These are phyloP conservation scores for Cladosporium oxysporum DNA, from an alignment of 2,329 filamentous ascomycete genomes.

Conservation along the genomic window DNA sequence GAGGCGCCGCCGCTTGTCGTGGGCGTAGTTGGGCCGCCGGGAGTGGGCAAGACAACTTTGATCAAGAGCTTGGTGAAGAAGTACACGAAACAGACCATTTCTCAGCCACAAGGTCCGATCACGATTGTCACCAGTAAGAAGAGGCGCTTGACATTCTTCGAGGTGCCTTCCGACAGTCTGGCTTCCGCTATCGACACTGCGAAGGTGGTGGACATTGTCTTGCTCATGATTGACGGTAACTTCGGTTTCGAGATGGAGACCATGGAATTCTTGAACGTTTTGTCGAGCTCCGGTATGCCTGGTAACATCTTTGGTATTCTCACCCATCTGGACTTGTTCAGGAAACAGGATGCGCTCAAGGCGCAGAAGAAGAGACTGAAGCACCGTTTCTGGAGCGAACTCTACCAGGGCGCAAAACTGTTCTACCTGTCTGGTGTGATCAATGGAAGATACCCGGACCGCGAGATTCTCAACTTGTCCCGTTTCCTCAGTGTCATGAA, in stretches of 20 bases:
- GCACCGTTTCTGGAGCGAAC: slow-evolving; percentile 91
- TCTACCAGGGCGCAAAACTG: slow-evolving; percentile 94
- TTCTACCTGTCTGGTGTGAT: slow-evolving; percentile 97
- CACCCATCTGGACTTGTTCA: slow-evolving; percentile 93
- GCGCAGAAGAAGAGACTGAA: slow-evolving; percentile 96
- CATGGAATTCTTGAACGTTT: slow-evolving; percentile 96
- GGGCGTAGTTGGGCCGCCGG: slow-evolving; percentile 89
- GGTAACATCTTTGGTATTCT: slow-evolving; percentile 97
- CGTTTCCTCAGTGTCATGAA: slow-evolving; percentile 99
- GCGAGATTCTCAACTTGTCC: slow-evolving; percentile 93
- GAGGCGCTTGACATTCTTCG: slow-evolving; percentile 89
- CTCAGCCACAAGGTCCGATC: slow-evolving; percentile 85
- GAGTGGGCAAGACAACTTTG: slow-evolving; percentile 90
- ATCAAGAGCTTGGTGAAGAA: slow-evolving; percentile 91
- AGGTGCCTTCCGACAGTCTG: slow-evolving; percentile 91
- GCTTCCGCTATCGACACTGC: slow-evolving; percentile 96
- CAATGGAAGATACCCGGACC: slow-evolving; percentile 93
- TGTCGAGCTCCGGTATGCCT: slow-evolving; percentile 95
- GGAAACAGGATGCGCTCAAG: slow-evolving; percentile 87
- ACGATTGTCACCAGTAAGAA: slow-evolving; percentile 97
- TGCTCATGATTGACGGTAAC: slow-evolving; percentile 98
- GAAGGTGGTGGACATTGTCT: slow-evolving; percentile 94
- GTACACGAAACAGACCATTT: slow-evolving; percentile 93
- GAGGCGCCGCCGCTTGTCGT: slow-evolving; percentile 93
- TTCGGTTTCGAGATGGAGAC: slow-evolving; percentile 99